A percentile compares a stretch with the other conserved stretches of the same genome.
Conservation (phyloP, 2,329 filamentous ascomycete species). For the Pseudopithomyces chartarum region DNA sequence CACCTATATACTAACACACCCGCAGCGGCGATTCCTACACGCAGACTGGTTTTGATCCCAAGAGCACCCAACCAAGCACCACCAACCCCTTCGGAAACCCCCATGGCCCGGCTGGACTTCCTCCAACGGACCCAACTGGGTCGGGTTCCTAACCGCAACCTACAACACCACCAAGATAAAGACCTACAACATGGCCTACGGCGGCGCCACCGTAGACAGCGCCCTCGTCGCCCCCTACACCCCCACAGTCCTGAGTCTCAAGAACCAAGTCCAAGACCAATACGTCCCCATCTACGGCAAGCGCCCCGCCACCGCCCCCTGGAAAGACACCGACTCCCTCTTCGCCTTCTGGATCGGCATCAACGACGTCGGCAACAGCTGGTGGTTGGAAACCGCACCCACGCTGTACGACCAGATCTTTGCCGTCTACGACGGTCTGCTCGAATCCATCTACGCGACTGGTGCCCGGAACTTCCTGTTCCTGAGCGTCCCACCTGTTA, state of each 20-base stretch:
- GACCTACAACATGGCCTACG: constrained; percentile 59
- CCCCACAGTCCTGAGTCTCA: constrained; percentile 55
- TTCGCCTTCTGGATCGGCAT: constrained; percentile 62
- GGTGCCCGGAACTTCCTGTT: constrained; percentile 58
- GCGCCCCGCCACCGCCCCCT: constrained; percentile 41
- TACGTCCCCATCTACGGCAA: constrained; percentile 51
- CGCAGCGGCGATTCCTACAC: constrained; percentile 64
- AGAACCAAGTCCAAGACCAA: constrained; percentile 55
- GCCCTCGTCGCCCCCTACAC: constrained; percentile 55
- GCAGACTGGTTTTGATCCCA: constrained; percentile 62
- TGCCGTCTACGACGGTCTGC: constrained; percentile 41
- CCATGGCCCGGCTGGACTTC: constrained; percentile 51
- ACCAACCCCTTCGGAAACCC: constrained; percentile 68
- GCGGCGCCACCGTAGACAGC: constrained; percentile 49
- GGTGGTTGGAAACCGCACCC: constrained; percentile 46
- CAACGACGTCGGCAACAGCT: constrained; percentile 61
- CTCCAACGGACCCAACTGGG: constrained; percentile 58
- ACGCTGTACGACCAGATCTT: constrained; percentile 43
- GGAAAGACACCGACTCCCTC: constrained; percentile 52
- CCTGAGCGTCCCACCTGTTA: constrained; percentile 53
- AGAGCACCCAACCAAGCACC: constrained; percentile 55
- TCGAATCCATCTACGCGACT: constrained; percentile 49
- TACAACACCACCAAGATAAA: constrained; percentile 50
- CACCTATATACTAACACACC: constrained; percentile 6
- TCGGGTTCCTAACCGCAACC: constrained; percentile 51